Percentiles rank a stretch among this genome's conserved stretches.
phyloP scores from a whole-genome alignment of 2,329 filamentous ascomycete genomes.

The Talaromyces sp. region DNA sequence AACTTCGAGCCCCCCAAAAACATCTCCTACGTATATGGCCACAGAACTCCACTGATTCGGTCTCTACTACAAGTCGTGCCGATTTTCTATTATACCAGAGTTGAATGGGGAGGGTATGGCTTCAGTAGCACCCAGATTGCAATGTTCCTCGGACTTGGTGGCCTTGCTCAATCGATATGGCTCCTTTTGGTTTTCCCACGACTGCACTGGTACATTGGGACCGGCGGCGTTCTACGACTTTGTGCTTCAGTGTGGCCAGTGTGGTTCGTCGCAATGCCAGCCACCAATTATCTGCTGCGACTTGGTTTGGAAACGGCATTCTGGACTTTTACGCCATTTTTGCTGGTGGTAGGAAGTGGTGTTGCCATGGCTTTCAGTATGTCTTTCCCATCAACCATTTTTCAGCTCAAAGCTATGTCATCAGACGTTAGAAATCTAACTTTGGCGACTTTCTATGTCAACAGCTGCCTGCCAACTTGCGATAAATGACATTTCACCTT shows the following conservation, averaged over 20 bases:
- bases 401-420: not conserved
- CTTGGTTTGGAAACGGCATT: constrained; percentile 49
- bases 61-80: constrained; percentile 49
- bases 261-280: constrained; percentile 56
- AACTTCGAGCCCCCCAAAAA: not conserved
- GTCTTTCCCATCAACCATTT: constrained; percentile 14
- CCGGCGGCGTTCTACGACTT: constrained; percentile 59
- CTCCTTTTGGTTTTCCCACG: constrained; percentile 67
- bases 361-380: constrained; percentile 66
- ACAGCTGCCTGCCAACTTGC: constrained; percentile 64
- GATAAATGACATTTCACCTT: constrained; percentile 70
- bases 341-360: constrained; percentile 57
- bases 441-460: not conserved
- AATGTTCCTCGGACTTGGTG: constrained; percentile 61
- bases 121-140: constrained; percentile 64
- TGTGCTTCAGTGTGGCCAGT: constrained; percentile 56
- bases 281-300: constrained; percentile 57
- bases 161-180: constrained; percentile 67
- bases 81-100: constrained; percentile 64
- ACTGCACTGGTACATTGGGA: constrained; percentile 64
- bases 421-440: not conserved
- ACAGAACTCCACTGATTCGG: not conserved
- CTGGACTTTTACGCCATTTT: constrained; percentile 52
- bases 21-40: not conserved
- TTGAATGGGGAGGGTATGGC: constrained; percentile 62